Percentiles rank a stretch among this genome's conserved stretches.
Evolutionary conservation across 495 filamentous ascomycete genomes (phyloP).

Genomic region (Aspergillus hancockii): DNA sequence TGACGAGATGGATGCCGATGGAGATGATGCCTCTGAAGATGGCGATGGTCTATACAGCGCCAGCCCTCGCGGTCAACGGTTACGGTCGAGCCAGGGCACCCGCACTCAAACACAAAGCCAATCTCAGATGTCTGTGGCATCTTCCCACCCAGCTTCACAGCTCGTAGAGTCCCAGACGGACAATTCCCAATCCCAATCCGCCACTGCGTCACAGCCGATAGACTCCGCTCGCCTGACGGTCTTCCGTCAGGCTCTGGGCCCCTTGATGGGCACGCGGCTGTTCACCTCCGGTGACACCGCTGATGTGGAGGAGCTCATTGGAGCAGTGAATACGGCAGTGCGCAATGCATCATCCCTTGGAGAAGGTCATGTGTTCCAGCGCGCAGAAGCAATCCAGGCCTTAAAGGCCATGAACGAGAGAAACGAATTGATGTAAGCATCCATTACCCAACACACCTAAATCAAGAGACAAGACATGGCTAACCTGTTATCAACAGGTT

Average conservation of each 20-base stretch:
- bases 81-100: constrained; percentile 39
- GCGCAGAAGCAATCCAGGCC: constrained; percentile 72
- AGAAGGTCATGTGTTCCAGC: constrained; percentile 58
- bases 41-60: constrained; percentile 59
- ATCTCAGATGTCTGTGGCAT: constrained; percentile 67
- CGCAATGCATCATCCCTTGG: constrained; percentile 36
- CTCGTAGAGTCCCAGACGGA: constrained; percentile 60
- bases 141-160: constrained; percentile 67
- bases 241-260: constrained; percentile 80
- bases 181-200: constrained; percentile 47
- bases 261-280: constrained; percentile 72
- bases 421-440: constrained; percentile 88
- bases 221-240: constrained; percentile 62
- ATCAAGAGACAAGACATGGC: constrained; percentile 1
- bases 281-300: constrained; percentile 78
- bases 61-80: constrained; percentile 54
- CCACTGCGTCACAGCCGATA: constrained; percentile 44
- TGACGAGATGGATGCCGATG: constrained; percentile 38
- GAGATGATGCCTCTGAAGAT: constrained; percentile 42
- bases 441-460: neutral
- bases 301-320: constrained; percentile 70
- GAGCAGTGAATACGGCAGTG: constrained; percentile 75
- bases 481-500: constrained; percentile 37
- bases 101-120: constrained; percentile 42
- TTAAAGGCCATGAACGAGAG: constrained; percentile 74